phyloP scores from a whole-genome alignment of 805 yeast species.

The Candida rishiriensis region DNA sequence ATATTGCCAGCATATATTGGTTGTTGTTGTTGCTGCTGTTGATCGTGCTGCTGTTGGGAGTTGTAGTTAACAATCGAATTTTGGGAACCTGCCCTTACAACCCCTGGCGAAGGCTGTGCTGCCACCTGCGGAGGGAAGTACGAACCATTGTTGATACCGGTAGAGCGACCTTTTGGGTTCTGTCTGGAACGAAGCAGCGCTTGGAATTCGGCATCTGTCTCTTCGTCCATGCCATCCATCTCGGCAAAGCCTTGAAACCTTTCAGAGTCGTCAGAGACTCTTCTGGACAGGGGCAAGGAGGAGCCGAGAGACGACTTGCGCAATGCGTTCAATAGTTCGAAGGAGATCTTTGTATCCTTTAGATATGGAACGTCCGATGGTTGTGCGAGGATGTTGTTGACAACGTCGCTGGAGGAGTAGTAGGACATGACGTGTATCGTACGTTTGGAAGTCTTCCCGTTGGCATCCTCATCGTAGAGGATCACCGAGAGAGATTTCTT shows the following conservation, averaged over 20 bases:
- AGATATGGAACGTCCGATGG: conserved; percentile 54
- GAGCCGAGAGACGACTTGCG: conserved; percentile 56
- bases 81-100: neutral
- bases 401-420: conserved; percentile 71
- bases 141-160: conserved; percentile 1
- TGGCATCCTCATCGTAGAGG: conserved; percentile 28
- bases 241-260: conserved; percentile 20
- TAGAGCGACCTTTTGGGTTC: conserved; percentile 1
- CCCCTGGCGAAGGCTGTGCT: neutral
- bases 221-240: conserved; percentile 19
- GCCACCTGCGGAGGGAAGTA: conserved; percentile 3
- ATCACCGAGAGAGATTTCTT: conserved; percentile 77
- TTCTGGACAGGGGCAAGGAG: conserved; percentile 15
- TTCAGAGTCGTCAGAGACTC: conserved; percentile 10
- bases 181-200: conserved; percentile 11
- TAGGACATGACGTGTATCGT: conserved; percentile 76
- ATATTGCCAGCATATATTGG: neutral
- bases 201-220: conserved; percentile 14
- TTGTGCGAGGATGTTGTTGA: conserved; percentile 46
- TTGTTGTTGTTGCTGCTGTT: conserved; percentile 1
- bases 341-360: conserved; percentile 43
- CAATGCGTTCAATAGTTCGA: conserved; percentile 50
- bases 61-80: neutral
- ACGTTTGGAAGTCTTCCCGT: conserved; percentile 24
- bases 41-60: neutral